Base-by-base conservation (phyloP, 768 basidiomycete species). In the Boletus rubescentipes region DNA sequence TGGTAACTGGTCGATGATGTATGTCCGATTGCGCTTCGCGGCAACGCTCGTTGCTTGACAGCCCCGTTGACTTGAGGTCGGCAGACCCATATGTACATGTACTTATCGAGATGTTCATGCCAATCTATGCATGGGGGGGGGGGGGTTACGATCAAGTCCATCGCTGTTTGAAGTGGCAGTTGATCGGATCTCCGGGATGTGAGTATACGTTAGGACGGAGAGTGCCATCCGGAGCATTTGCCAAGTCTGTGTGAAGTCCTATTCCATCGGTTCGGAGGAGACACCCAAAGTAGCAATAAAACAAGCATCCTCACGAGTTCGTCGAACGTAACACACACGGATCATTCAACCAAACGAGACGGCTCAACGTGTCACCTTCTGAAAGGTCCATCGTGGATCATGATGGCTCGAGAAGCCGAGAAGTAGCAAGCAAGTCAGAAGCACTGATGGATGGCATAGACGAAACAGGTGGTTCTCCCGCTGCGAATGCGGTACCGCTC, bases 1-100 rank as follows among this genome's bases (percentile, higher is more conserved):
- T 26, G 84, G 85, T 15, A 77, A 78, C 11, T 90, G 88, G 88
- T 72, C 78, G 30, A 72, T 90, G 73, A 82, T 91, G 78, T 91
- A 90, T 62, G 81, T 81, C 56, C 74, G 91, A 44, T 67, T 92
- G 61, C 75, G 89, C 48, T 85, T 89, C 58, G 74, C 71, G 42
- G 86, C 87, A 40, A 67, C 79, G 35, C 58, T 79, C 53, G 71
- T 67, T 45, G 40, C 39, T 34, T 63, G 63, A 65, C 57, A 44
- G 48, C n/a, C 40, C 10, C 15, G 36, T 44, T 39, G 43, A 46
- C 34, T 64, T 41, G 47, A 46, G 34, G 55, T 34, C 32, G 21
- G 40, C 43, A 46, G 45, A 29, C 20, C 51, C 41, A 32, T 21
- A n/a, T n/a, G n/a, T n/a, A 35, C 39, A 46, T 46, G 41, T 45